These are phyloP conservation scores for Physcomitrium patens DNA, from an alignment of 225 moss, liverwort and hornwort genomes.

Conservation along the genomic window DNA sequence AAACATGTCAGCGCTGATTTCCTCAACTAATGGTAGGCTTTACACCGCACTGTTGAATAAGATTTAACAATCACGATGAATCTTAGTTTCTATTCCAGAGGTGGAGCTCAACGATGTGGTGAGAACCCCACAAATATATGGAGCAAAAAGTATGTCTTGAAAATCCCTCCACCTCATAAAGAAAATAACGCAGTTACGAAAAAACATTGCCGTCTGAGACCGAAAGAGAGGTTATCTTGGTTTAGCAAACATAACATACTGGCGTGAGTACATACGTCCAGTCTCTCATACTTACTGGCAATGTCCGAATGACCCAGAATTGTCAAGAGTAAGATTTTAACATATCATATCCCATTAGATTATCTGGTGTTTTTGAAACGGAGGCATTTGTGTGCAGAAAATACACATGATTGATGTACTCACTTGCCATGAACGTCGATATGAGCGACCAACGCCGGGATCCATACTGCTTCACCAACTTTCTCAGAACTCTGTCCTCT, in stretches of 20 bases:
- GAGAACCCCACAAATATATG: not conserved
- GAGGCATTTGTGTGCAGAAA: not conserved
- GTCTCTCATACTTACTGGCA: too few species aligned
- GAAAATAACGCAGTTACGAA: not conserved
- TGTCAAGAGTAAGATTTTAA: too few species aligned
- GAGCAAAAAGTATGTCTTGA: not conserved
- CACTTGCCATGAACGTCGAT: slow-evolving; percentile 70
- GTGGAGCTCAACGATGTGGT: too few species aligned
- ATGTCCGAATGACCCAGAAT: too few species aligned
- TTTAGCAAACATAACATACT: not conserved
- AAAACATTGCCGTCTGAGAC: not conserved
- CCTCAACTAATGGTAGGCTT: not conserved
- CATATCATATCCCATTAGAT: too few species aligned
- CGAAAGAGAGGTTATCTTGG: not conserved
- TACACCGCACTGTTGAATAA: too few species aligned
- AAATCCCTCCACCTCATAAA: not conserved
- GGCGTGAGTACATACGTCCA: too few species aligned
- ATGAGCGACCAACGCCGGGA: slow-evolving; percentile 70
- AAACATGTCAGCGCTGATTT: slow-evolving; percentile 15
- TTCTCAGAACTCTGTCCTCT: slow-evolving; percentile 62
- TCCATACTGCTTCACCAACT: slow-evolving; percentile 65
- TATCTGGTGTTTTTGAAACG: not conserved
- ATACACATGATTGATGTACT: slow-evolving; percentile 29
- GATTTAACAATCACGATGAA: too few species aligned
- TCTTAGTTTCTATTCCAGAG: too few species aligned